Percentiles rank a stretch among this genome's conserved stretches.
These are phyloP conservation scores for Zalerion maritima DNA, from an alignment of 495 filamentous ascomycete species.

Conservation along the genomic window DNA sequence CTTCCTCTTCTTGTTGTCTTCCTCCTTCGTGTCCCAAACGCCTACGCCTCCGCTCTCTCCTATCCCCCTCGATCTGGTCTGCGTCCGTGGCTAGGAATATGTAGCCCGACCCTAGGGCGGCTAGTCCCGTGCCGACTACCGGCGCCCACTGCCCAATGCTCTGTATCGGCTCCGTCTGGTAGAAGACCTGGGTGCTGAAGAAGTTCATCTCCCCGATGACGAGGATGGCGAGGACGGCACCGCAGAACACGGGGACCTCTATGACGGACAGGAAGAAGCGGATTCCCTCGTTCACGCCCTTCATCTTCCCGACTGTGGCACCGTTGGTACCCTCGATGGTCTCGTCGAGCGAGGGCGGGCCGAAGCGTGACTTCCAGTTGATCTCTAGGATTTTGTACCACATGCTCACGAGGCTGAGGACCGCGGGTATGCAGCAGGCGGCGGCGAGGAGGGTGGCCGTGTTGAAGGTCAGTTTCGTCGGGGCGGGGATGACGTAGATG, in stretches of 20 bases:
- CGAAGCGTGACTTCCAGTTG: conserved; percentile 33
- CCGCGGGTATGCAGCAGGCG: conserved; percentile 43
- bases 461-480: conserved; percentile 33
- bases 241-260: conserved; percentile 38
- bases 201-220: conserved; percentile 44
- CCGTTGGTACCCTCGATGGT: conserved; percentile 39
- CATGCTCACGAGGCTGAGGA: conserved; percentile 40
- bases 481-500: conserved; percentile 41
- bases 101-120: conserved; percentile 39
- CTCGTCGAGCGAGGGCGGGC: no score
- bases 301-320: conserved; percentile 35
- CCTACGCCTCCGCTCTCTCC: no score
- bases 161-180: conserved; percentile 39
- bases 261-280: conserved; percentile 29
- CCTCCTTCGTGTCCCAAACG: conserved; percentile 9
- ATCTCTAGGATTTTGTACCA: conserved; percentile 44
- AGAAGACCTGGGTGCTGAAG: conserved; percentile 31
- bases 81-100: conserved; percentile 26
- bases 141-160: conserved; percentile 45
- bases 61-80: no score
- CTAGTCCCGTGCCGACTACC: conserved; percentile 37
- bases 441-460: conserved; percentile 41
- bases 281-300: conserved; percentile 27
- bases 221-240: conserved; percentile 38
- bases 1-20: conserved; percentile 6